Evolutionary conservation across 2,329 filamentous ascomycete species (phyloP).

Genomic region (Fusarium nurragi): DNA sequence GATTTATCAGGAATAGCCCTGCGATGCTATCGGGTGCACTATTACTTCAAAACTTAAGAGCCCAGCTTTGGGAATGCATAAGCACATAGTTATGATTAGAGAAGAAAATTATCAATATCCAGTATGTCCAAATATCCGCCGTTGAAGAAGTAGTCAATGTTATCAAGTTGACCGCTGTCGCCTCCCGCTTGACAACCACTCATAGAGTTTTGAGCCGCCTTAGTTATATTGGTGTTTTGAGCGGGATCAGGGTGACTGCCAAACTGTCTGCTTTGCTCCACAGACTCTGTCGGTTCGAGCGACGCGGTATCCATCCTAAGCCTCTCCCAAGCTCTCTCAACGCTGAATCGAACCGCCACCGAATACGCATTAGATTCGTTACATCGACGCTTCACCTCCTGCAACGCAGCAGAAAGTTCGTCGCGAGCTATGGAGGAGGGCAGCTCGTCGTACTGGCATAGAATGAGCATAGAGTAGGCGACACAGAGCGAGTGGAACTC

Average conservation of each 20-base stretch:
- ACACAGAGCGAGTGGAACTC: conserved; percentile 25
- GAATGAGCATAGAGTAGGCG: conserved; percentile 22
- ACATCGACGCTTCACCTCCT: conserved; percentile 18
- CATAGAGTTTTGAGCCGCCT: not conserved
- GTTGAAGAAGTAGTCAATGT: conserved; percentile 26
- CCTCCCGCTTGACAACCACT: not conserved
- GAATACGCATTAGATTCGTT: conserved; percentile 13
- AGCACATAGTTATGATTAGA: not conserved
- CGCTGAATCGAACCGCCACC: conserved; percentile 21
- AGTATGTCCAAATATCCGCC: conserved; percentile 23
- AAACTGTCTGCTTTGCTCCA: not conserved
- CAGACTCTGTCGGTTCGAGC: not conserved
- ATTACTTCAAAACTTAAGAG: not conserved
- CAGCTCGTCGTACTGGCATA: conserved; percentile 21
- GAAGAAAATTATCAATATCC: conserved; percentile 19
- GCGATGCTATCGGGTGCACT: not conserved
- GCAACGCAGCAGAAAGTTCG: conserved; percentile 3
- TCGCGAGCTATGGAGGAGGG: not conserved
- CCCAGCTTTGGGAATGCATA: not conserved
- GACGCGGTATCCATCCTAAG: not conserved
- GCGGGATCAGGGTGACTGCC: not conserved
- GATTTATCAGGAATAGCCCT: too few relatives aligned
- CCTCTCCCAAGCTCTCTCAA: conserved; percentile 24
- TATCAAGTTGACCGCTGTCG: conserved; percentile 10
- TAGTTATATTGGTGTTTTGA: not conserved